Conservation (phyloP, 768 basidiomycete genomes). For the Clitopilus hobsonii region DNA sequence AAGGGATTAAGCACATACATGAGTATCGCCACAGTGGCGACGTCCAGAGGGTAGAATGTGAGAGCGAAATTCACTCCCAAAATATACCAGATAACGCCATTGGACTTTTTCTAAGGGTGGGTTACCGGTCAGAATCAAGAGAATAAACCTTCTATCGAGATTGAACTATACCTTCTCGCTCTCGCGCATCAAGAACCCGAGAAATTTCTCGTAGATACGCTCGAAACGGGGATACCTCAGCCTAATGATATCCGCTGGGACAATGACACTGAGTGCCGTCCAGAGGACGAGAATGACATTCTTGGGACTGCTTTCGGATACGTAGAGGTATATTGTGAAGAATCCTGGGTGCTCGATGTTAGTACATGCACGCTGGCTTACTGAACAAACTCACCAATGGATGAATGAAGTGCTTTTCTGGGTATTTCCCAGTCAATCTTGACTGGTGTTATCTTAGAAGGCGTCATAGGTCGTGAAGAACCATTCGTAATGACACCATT, state of each 20-base stretch:
- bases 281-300: conserved; percentile 60
- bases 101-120: conserved; percentile 51
- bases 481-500: conserved; percentile 5
- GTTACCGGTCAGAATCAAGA: conserved; percentile 1
- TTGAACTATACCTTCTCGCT: conserved; percentile 62
- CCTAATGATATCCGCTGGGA: conserved; percentile 73
- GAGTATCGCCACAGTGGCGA: conserved; percentile 85
- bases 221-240: conserved; percentile 63
- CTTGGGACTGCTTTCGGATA: conserved; percentile 56
- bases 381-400: conserved; percentile 61
- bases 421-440: conserved; percentile 88
- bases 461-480: conserved; percentile 10
- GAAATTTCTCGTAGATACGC: conserved; percentile 58
- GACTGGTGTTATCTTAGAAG: conserved; percentile 6
- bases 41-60: conserved; percentile 72
- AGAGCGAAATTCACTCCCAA: conserved; percentile 80
- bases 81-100: conserved; percentile 91
- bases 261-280: conserved; percentile 60
- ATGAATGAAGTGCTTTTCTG: conserved; percentile 80
- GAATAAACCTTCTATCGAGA: not conserved
- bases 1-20: conserved; percentile 52
- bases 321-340: conserved; percentile 37
- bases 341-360: conserved; percentile 25
- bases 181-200: conserved; percentile 89
- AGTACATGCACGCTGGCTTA: conserved; percentile 2